Conservation (phyloP, 495 filamentous ascomycete species). For the Aspergillus ellipticus region DNA sequence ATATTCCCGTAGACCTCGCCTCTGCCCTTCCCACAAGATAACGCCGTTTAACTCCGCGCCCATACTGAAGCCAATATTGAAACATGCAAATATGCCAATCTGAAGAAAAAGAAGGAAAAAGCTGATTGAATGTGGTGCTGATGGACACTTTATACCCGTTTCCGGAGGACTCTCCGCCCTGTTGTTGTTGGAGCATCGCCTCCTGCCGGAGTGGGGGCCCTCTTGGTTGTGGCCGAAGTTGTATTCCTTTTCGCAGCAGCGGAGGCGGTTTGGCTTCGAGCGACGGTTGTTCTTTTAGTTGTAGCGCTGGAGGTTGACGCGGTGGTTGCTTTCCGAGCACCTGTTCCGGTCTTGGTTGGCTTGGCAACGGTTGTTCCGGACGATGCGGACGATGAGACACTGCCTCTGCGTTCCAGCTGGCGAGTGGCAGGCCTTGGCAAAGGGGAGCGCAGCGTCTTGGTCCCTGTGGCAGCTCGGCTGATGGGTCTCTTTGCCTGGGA, state of each 20-base stretch:
- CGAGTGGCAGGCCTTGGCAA: conserved; percentile 38
- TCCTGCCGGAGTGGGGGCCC: conserved; percentile 33
- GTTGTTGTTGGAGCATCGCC: conserved; percentile 24
- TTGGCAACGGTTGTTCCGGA: conserved; percentile 60
- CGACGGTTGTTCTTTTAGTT: conserved; percentile 40
- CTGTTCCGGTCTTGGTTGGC: conserved; percentile 42
- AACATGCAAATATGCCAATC: neutral
- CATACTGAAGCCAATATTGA: neutral
- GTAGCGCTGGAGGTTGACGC: conserved; percentile 40
- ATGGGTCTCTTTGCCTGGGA: conserved; percentile 32
- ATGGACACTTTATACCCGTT: conserved; percentile 32
- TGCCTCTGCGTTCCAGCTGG: conserved; percentile 43
- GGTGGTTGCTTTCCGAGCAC: conserved; percentile 44
- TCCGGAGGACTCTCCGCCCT: conserved; percentile 45
- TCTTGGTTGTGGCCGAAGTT: conserved; percentile 29
- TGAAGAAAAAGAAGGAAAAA: too few relatives aligned
- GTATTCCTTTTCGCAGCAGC: conserved; percentile 35
- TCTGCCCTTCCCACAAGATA: neutral
- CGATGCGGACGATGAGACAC: conserved; percentile 43
- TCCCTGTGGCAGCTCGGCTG: conserved; percentile 26
- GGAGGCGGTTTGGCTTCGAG: conserved; percentile 31
- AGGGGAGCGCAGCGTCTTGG: conserved; percentile 30
- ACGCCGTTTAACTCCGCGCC: neutral
- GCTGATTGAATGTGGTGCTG: neutral
- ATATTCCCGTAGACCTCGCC: neutral